phyloP scores from a whole-genome alignment of 768 basidiomycete genomes.

The Trametes meyenii region DNA sequence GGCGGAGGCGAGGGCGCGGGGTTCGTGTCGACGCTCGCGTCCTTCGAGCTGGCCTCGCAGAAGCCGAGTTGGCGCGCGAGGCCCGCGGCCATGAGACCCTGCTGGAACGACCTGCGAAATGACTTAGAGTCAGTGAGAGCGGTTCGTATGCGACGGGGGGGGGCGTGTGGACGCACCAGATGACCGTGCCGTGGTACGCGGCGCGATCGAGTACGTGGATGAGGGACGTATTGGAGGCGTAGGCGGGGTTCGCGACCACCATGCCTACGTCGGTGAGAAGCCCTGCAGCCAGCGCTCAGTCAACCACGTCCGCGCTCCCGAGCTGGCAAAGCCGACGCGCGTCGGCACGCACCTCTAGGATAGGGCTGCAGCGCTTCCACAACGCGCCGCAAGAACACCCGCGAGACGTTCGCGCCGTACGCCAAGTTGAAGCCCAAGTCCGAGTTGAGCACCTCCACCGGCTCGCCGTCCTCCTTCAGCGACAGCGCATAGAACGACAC shows the following conservation, averaged over 20 bases:
- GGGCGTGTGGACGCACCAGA: conserved; percentile 38
- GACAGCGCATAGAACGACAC: conserved; percentile 46
- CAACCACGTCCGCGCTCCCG: no score
- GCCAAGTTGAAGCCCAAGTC: conserved; percentile 46
- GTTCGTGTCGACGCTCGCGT: conserved; percentile 20
- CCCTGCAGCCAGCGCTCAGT: conserved; percentile 27
- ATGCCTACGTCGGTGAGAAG: conserved; percentile 49
- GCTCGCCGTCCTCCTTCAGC: conserved; percentile 40
- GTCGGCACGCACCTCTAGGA: conserved; percentile 38
- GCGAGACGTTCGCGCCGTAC: conserved; percentile 43
- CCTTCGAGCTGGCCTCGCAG: conserved; percentile 26
- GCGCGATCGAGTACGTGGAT: conserved; percentile 40
- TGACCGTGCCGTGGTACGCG: conserved; percentile 42
- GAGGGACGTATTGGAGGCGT: conserved; percentile 45
- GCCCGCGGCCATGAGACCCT: conserved; percentile 48
- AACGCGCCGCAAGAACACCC: conserved; percentile 39
- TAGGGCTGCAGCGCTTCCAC: conserved; percentile 46
- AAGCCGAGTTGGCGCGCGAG: conserved; percentile 29
- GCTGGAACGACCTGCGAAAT: conserved; percentile 42
- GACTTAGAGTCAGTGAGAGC: not conserved
- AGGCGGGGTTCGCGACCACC: conserved; percentile 48
- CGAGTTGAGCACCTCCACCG: conserved; percentile 48
- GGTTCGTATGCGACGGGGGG: not conserved
- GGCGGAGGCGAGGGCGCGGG: conserved; percentile 27
- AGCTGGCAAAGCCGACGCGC: not conserved